Percentiles rank a stretch among this genome's conserved stretches.
Evolutionary conservation across 495 filamentous ascomycete species (phyloP).

Genomic region (Hypoxylon cercidicola): DNA sequence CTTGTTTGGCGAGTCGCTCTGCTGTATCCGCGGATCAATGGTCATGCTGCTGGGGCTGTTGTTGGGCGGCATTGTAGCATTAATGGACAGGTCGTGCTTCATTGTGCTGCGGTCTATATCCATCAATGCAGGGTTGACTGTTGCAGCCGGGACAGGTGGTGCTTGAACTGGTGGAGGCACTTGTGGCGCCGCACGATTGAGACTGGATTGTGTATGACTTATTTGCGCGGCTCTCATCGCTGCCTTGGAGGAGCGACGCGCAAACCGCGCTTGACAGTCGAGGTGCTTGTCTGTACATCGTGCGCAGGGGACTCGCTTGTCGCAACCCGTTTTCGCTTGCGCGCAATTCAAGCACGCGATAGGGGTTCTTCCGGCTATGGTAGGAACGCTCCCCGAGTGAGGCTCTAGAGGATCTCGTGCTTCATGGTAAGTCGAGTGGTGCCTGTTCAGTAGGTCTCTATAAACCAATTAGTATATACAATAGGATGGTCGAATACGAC

Average conservation of each 20-base stretch:
- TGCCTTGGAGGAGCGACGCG: conserved; percentile 64
- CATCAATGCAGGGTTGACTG: conserved; percentile 49
- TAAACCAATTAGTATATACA: conserved; percentile 32
- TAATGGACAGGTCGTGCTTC: conserved; percentile 35
- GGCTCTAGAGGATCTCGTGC: conserved; percentile 54
- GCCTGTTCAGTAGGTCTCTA: conserved; percentile 69
- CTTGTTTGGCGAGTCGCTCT: conserved; percentile 39
- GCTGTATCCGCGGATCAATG: conserved; percentile 43
- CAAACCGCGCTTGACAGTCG: conserved; percentile 64
- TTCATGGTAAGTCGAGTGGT: conserved; percentile 64
- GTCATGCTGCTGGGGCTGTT: conserved; percentile 35
- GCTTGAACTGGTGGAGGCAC: conserved; percentile 36
- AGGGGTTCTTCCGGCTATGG: conserved; percentile 52
- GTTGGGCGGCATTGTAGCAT: conserved; percentile 43
- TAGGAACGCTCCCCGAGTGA: conserved; percentile 49
- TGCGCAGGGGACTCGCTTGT: conserved; percentile 71
- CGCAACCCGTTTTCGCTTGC: conserved; percentile 73
- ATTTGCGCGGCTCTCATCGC: conserved; percentile 53
- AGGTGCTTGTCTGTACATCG: conserved; percentile 68
- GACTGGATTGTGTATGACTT: conserved; percentile 2
- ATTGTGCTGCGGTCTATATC: conserved; percentile 47
- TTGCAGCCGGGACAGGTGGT: conserved; percentile 26
- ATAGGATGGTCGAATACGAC: conserved; percentile 3
- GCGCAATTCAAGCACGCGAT: conserved; percentile 70
- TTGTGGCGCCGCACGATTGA: neutral